Conservation (phyloP, 345 rosid genomes). For the Acer yangbiense region DNA sequence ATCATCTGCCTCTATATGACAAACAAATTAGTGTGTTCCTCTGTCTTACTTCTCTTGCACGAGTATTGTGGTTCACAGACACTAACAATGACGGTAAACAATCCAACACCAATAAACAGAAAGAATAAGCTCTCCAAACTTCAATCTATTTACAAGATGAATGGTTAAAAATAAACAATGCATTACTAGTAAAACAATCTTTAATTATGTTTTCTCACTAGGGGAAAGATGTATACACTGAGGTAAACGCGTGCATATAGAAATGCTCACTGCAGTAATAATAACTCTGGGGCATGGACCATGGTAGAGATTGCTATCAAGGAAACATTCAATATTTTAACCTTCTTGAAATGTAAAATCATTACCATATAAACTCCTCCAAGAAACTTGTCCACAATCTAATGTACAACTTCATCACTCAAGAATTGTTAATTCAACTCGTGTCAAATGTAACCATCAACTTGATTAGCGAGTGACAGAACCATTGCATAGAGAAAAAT, state of each 20-base stretch:
- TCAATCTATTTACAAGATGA: neutral
- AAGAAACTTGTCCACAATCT: constrained; percentile 3
- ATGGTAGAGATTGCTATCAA: neutral
- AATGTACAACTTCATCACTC: neutral
- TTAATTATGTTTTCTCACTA: neutral
- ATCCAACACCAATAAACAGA: neutral
- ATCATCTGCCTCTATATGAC: neutral
- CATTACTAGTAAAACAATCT: neutral
- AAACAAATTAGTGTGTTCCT: neutral
- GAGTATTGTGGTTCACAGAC: neutral
- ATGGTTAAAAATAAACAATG: neutral
- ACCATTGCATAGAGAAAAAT: neutral
- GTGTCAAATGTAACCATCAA: neutral
- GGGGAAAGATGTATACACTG: neutral
- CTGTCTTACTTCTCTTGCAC: neutral
- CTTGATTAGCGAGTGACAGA: neutral
- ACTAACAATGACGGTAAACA: neutral
- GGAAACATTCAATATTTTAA: neutral
- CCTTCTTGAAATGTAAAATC: neutral
- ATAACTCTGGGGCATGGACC: neutral
- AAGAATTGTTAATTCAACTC: constrained; percentile 5
- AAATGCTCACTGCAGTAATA: neutral
- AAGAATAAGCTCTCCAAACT: neutral
- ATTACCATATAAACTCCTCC: neutral
- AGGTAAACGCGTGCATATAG: neutral